phyloP scores from a whole-genome alignment of 2,329 filamentous ascomycete genomes.

The Dactylellina haptotyla region DNA sequence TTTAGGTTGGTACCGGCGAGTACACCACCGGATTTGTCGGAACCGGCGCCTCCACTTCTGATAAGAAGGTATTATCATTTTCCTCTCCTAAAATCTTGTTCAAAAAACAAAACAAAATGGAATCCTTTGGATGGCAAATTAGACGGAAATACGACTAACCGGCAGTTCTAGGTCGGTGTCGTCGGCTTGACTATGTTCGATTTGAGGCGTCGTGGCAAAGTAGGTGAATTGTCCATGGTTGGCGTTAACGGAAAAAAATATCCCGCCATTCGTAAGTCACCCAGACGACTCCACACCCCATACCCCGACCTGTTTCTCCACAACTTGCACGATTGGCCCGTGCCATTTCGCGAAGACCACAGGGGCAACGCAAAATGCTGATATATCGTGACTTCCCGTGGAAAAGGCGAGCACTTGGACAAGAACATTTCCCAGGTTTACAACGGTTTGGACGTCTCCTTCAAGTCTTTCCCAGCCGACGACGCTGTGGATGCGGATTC shows the following conservation, averaged over 20 bases:
- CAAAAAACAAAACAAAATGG: background rate
- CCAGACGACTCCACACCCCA: conserved; percentile 3
- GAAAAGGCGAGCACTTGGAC: conserved; percentile 74
- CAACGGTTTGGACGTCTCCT: conserved; percentile 87
- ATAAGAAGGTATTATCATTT: conserved; percentile 75
- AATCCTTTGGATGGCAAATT: conserved; percentile 24
- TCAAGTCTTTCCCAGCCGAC: conserved; percentile 82
- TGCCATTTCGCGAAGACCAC: conserved; percentile 9
- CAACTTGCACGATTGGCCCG: conserved; percentile 14
- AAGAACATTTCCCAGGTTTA: conserved; percentile 89
- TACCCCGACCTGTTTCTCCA: conserved; percentile 27
- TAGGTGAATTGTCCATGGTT: conserved; percentile 85
- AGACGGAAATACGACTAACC: conserved; percentile 26
- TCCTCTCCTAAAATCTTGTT: too few relatives aligned
- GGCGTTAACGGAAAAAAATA: conserved; percentile 90
- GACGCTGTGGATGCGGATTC: conserved; percentile 78
- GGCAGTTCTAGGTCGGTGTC: conserved; percentile 73
- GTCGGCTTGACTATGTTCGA: conserved; percentile 91
- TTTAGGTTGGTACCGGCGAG: conserved; percentile 86
- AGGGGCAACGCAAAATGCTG: conserved; percentile 44
- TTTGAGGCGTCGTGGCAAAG: conserved; percentile 85
- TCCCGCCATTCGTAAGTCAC: conserved; percentile 80
- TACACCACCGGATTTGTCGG: conserved; percentile 96
- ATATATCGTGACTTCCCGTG: conserved; percentile 62
- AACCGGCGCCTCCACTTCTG: conserved; percentile 81